A percentile compares a stretch with the other conserved stretches of the same genome.
Evolutionary conservation across 768 basidiomycete species (phyloP).

Genomic region (Lactarius quietus): DNA sequence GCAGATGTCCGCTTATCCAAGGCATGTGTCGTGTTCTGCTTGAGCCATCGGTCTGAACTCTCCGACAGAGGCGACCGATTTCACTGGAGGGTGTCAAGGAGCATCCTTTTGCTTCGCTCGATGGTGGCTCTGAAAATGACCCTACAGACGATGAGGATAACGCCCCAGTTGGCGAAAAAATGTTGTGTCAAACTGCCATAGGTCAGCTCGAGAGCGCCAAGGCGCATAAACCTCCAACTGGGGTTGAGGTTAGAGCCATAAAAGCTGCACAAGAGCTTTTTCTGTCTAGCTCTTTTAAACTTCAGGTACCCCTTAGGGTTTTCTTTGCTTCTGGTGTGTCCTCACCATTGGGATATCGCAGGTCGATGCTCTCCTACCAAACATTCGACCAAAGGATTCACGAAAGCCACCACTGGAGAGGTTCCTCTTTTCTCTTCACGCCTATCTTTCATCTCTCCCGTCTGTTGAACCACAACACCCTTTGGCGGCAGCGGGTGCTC

Average conservation of each 20-base stretch:
- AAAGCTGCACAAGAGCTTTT: conserved; percentile 74
- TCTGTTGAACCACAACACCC: conserved; percentile 60
- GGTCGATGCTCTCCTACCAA: conserved; percentile 79
- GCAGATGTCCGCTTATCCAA: not conserved
- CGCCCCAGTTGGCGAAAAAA: not conserved
- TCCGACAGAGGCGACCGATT: not conserved
- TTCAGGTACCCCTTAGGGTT: conserved; percentile 52
- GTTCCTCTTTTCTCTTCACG: conserved; percentile 66
- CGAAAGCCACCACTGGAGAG: conserved; percentile 57
- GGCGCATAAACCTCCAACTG: conserved; percentile 54
- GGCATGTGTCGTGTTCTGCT: not conserved
- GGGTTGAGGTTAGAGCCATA: conserved; percentile 65
- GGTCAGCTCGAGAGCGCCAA: conserved; percentile 10
- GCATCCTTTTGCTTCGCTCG: not conserved
- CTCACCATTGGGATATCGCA: conserved; percentile 32
- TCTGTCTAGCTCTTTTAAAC: conserved; percentile 76
- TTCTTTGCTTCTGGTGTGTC: conserved; percentile 1
- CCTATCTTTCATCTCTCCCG: conserved; percentile 57
- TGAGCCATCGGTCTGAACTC: not conserved
- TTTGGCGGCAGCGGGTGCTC: conserved; percentile 53
- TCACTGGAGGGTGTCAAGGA: not conserved
- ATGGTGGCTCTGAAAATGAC: not conserved
- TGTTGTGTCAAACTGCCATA: not conserved
- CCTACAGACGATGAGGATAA: not conserved
- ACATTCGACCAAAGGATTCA: conserved; percentile 63